Percentiles rank a stretch among this genome's conserved stretches.
These are phyloP conservation scores for Globisporangium solare DNA, from an alignment of 352 stramenopile species.

Conservation along the genomic window DNA sequence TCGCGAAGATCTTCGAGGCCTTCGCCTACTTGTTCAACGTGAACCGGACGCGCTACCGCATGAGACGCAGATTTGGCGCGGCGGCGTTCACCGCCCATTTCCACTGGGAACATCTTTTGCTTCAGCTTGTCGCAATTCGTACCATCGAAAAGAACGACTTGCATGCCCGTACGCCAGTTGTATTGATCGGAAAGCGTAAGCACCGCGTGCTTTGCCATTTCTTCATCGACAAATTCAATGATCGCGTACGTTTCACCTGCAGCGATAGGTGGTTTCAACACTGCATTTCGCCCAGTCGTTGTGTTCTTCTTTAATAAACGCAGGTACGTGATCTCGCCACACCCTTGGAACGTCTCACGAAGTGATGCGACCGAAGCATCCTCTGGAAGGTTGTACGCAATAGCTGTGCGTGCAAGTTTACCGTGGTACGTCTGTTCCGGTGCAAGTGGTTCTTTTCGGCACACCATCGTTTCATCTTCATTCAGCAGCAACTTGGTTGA, in stretches of 20 bases:
- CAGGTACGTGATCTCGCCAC: slow-evolving; percentile 82
- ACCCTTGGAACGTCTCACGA: slow-evolving; percentile 81
- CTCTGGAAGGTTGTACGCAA: slow-evolving; percentile 84
- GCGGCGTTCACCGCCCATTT: slow-evolving; percentile 61
- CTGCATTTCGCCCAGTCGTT: slow-evolving; percentile 79
- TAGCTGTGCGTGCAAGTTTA: slow-evolving; percentile 79
- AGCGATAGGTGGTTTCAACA: slow-evolving; percentile 84
- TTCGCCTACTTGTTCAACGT: slow-evolving; percentile 81
- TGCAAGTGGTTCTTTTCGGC: slow-evolving; percentile 76
- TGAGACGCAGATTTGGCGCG: slow-evolving; percentile 73
- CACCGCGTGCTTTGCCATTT: slow-evolving; percentile 88
- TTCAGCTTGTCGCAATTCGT: slow-evolving; percentile 88
- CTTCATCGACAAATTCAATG: slow-evolving; percentile 86
- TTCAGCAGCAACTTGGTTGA: slow-evolving; percentile 83
- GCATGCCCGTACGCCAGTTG: slow-evolving; percentile 84
- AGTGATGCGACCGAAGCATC: slow-evolving; percentile 81
- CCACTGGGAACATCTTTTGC: slow-evolving; percentile 87
- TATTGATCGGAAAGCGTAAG: slow-evolving; percentile 85
- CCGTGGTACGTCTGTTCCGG: slow-evolving; percentile 84
- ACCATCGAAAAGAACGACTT: slow-evolving; percentile 87
- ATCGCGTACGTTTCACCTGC: slow-evolving; percentile 86
- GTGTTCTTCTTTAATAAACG: slow-evolving; percentile 88
- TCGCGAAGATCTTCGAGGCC: slow-evolving; percentile 80
- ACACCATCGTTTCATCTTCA: slow-evolving; percentile 82
- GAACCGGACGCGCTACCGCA: slow-evolving; percentile 61